These are phyloP conservation scores for Beauveria pseudobassiana DNA, from an alignment of 2,329 filamentous ascomycete species.

Conservation along the genomic window DNA sequence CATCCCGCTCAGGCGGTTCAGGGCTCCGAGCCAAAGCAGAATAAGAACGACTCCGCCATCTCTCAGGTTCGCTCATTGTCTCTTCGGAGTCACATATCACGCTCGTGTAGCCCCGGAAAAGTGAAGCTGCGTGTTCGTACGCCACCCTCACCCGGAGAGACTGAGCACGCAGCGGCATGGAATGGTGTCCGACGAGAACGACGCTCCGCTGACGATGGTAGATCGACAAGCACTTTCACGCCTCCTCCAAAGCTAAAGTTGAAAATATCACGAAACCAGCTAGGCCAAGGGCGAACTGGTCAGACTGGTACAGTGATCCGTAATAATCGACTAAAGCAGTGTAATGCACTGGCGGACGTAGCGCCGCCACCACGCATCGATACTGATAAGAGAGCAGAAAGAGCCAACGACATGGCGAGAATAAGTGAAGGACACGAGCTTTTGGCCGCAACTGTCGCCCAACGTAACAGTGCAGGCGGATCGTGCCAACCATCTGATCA, in stretches of 20 bases:
- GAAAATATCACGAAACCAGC: conserved; percentile 24
- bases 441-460: conserved; percentile 10
- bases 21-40: background rate
- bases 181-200: background rate
- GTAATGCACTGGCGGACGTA: conserved; percentile 26
- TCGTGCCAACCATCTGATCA: conserved; percentile 24
- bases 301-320: conserved; percentile 14
- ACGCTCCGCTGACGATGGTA: conserved; percentile 4
- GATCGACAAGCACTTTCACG: conserved; percentile 13
- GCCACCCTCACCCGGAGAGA: conserved; percentile 14
- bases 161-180: background rate
- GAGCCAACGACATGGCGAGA: background rate
- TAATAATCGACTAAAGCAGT: conserved; percentile 23
- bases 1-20: background rate
- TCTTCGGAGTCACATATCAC: conserved; percentile 2
- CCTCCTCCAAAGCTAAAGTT: conserved; percentile 25
- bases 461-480: background rate
- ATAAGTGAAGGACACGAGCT: background rate
- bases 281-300: conserved; percentile 15
- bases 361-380: conserved; percentile 15
- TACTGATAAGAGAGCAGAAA: conserved; percentile 12
- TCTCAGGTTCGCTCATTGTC: conserved; percentile 12
- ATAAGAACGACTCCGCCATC: background rate
- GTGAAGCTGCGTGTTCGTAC: conserved; percentile 23
- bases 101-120: conserved; percentile 16